Conservation (phyloP, 306 rosid species). For the Casuarina equisetifolia region DNA sequence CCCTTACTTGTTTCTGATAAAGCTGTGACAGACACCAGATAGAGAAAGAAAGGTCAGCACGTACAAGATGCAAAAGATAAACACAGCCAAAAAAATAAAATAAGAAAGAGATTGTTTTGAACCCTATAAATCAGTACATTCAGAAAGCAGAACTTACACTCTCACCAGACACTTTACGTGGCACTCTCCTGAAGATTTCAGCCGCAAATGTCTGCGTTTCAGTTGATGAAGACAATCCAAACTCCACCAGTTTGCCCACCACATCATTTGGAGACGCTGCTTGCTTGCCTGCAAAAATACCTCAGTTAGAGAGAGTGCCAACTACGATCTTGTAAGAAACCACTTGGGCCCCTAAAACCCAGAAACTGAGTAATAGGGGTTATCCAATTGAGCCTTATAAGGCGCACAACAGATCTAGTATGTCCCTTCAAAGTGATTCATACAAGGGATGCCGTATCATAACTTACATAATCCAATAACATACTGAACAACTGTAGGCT, state of each 20-base stretch:
- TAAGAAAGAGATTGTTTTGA: background rate
- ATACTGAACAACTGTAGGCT: slow-evolving; percentile 66
- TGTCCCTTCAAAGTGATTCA: background rate
- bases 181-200: slow-evolving; percentile 66
- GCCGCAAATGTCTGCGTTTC: slow-evolving; percentile 71
- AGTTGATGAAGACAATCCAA: slow-evolving; percentile 47
- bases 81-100: background rate
- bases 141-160: slow-evolving; percentile 49
- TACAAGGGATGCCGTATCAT: slow-evolving; percentile 5
- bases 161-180: slow-evolving; percentile 52
- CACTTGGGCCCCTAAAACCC: no score
- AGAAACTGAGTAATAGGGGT: no score
- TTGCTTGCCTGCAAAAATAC: slow-evolving; percentile 65
- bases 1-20: slow-evolving; percentile 86
- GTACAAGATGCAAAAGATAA: background rate
- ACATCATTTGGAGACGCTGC: slow-evolving; percentile 73
- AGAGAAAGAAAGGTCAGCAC: slow-evolving; percentile 16
- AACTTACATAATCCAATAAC: slow-evolving; percentile 71
- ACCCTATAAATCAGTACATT: slow-evolving; percentile 1
- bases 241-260: slow-evolving; percentile 53
- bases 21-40: slow-evolving; percentile 42
- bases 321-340: background rate
- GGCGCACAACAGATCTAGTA: background rate
- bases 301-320: background rate
- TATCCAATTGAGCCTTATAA: no score